phyloP scores from a whole-genome alignment of 805 yeast genomes.

The Ogataea haglerorum region DNA sequence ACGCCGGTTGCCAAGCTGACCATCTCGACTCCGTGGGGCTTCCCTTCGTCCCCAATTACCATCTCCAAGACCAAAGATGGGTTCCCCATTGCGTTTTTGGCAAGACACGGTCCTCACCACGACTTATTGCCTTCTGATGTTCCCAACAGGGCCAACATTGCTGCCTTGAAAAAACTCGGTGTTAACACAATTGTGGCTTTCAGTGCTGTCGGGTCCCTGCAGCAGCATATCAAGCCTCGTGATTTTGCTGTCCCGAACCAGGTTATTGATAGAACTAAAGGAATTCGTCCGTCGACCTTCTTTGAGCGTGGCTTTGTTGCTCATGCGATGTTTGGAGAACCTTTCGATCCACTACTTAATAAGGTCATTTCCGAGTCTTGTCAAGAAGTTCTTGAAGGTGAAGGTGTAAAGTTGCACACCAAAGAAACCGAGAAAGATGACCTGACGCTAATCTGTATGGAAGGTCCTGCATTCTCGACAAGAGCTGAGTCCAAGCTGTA shows the following conservation, averaged over 20 bases:
- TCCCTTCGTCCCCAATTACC: slow-evolving; percentile 91
- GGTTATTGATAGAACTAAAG: slow-evolving; percentile 95
- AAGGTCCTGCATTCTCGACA: slow-evolving; percentile 97
- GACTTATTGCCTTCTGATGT: slow-evolving; percentile 88
- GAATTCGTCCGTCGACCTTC: slow-evolving; percentile 84
- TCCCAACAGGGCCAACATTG: slow-evolving; percentile 91
- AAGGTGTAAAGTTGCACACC: slow-evolving; percentile 60
- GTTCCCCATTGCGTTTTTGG: slow-evolving; percentile 86
- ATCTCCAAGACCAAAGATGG: slow-evolving; percentile 75
- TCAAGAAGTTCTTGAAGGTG: slow-evolving; percentile 52
- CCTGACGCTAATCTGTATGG: slow-evolving; percentile 91
- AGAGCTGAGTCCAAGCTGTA: slow-evolving; percentile 93
- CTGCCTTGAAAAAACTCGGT: slow-evolving; percentile 86
- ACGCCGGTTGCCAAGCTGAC: slow-evolving; percentile 82
- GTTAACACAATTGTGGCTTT: slow-evolving; percentile 88
- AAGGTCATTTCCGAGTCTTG: slow-evolving; percentile 57
- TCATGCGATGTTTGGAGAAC: slow-evolving; percentile 96
- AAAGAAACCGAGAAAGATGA: slow-evolving; percentile 65
- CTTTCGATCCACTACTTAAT: slow-evolving; percentile 77
- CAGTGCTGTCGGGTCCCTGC: slow-evolving; percentile 94
- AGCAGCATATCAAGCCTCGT: slow-evolving; percentile 83
- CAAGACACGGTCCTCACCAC: slow-evolving; percentile 92
- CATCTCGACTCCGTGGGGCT: slow-evolving; percentile 95
- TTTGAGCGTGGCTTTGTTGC: slow-evolving; percentile 94
- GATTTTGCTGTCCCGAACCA: slow-evolving; percentile 97